These are phyloP conservation scores for Elsinoe necatrix DNA, from an alignment of 2,329 filamentous ascomycete species.

Conservation along the genomic window DNA sequence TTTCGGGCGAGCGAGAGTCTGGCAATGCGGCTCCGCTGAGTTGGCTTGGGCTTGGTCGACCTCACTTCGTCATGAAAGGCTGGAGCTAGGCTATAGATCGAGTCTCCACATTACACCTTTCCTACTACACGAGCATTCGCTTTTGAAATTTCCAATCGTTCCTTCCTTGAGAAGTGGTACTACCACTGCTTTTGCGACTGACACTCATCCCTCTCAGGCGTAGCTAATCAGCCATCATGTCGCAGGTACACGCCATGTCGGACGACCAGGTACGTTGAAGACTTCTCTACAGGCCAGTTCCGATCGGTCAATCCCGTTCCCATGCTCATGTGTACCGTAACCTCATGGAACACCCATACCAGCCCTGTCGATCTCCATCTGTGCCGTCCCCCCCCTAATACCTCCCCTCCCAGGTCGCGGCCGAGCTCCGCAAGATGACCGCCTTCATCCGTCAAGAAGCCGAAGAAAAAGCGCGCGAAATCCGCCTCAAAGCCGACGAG, in stretches of 20 bases:
- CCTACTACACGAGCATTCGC: background rate
- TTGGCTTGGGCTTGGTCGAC: conserved; percentile 6
- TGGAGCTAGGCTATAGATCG: conserved; percentile 2
- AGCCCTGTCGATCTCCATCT: background rate
- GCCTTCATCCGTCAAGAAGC: conserved; percentile 99
- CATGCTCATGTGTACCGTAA: too few species aligned
- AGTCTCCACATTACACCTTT: background rate
- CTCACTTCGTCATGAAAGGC: conserved; percentile 13
- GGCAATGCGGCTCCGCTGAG: conserved; percentile 1
- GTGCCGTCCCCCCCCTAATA: background rate
- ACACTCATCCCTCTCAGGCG: background rate
- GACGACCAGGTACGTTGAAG: conserved; percentile 72
- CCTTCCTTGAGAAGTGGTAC: background rate
- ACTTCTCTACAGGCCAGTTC: too few species aligned
- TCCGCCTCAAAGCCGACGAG: conserved; percentile 96
- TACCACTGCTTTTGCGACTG: background rate
- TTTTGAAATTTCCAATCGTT: background rate
- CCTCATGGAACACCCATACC: too few species aligned
- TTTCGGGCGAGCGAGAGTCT: background rate
- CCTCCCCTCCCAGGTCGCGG: conserved; percentile 61
- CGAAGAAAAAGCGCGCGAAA: conserved; percentile 91
- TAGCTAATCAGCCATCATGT: conserved; percentile 56
- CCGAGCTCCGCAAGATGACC: conserved; percentile 99
- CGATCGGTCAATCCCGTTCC: too few species aligned
- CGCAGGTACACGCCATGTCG: conserved; percentile 86